Evolutionary conservation across 2,329 filamentous ascomycete species (phyloP).

Genomic region (Fusarium sp.): DNA sequence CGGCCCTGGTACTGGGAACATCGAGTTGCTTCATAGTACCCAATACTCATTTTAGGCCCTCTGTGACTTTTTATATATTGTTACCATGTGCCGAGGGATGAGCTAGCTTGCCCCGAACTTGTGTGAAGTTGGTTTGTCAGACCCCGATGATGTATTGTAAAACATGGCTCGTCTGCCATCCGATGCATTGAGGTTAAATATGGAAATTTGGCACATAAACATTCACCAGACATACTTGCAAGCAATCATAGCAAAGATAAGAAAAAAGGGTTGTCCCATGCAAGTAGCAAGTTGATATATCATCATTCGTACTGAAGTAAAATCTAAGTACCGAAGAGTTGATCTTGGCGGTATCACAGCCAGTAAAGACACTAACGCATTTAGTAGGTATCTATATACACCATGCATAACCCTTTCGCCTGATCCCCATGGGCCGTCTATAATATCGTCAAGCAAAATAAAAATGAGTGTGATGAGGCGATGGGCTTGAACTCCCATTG

Average conservation of each 20-base stretch:
- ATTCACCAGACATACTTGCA: too few species aligned
- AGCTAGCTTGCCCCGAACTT: background rate
- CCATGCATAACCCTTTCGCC: constrained; percentile 27
- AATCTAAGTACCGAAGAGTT: too few species aligned
- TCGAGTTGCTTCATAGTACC: background rate
- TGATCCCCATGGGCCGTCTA: constrained; percentile 17
- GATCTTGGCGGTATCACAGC: background rate
- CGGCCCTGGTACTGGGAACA: constrained; percentile 2
- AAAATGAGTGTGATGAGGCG: background rate
- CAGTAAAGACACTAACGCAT: constrained; percentile 2
- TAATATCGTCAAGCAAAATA: constrained; percentile 8
- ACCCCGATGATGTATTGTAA: background rate
- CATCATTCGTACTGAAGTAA: too few species aligned
- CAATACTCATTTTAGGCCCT: constrained; percentile 6
- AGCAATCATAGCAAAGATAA: too few species aligned
- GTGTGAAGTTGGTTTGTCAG: background rate
- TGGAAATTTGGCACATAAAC: too few species aligned
- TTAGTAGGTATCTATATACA: constrained; percentile 26
- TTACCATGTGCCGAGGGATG: background rate
- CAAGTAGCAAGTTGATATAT: too few species aligned
- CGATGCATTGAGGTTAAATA: background rate
- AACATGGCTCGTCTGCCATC: constrained; percentile 6
- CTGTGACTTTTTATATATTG: constrained; percentile 11
- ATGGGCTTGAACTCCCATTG: background rate
- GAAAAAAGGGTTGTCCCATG: too few species aligned